Conservation (phyloP, 108 stramenopile species). For the Cyclotella atomus region DNA sequence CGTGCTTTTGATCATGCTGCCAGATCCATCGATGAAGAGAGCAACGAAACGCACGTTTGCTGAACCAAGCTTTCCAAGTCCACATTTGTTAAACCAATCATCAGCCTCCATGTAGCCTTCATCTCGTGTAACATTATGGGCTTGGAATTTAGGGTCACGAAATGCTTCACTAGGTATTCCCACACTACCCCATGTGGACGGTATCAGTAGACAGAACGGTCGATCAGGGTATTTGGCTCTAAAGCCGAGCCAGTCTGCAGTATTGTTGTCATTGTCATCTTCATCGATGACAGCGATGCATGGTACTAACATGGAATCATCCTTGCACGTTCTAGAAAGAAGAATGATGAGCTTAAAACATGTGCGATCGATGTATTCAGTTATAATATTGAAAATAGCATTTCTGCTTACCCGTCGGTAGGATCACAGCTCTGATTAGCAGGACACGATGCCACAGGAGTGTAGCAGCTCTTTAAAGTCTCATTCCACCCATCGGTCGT, state of each 20-base stretch:
- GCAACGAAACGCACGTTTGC: not conserved
- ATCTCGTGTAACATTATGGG: not conserved
- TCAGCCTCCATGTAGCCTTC: not conserved
- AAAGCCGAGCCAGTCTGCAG: not conserved
- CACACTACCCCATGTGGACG: not conserved
- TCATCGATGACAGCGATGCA: conserved; percentile 10
- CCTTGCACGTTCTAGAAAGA: not conserved
- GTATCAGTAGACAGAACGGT: conserved; percentile 7
- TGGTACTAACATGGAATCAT: not conserved
- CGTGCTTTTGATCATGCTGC: not conserved
- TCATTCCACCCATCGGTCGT: too few species aligned
- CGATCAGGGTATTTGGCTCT: not conserved
- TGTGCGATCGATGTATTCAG: not conserved
- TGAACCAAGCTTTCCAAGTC: not conserved
- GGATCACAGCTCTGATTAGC: not conserved
- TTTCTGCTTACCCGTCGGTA: not conserved
- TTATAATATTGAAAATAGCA: not conserved
- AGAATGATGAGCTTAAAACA: too few species aligned
- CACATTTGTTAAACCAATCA: conserved; percentile 6
- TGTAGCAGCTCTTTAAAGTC: not conserved
- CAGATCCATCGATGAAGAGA: conserved; percentile 3
- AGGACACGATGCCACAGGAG: not conserved
- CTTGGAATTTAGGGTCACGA: not conserved
- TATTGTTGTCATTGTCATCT: not conserved
- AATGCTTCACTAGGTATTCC: not conserved